Conservation (phyloP, 768 basidiomycete genomes). For the Kwoniella bestiolae region DNA sequence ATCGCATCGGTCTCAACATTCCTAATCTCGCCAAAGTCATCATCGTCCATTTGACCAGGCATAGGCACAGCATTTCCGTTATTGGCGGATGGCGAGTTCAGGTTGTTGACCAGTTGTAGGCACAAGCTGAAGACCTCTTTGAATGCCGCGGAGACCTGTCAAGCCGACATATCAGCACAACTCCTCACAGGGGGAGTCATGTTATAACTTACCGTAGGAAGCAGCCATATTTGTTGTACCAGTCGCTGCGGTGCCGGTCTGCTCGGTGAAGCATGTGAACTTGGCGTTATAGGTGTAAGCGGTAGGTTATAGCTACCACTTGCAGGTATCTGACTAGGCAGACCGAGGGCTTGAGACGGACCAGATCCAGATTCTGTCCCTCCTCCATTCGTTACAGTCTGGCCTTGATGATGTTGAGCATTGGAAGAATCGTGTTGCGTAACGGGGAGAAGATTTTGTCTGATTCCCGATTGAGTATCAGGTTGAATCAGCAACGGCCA, state of each 20-base stretch:
- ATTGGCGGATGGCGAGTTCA: neutral
- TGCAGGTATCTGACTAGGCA: conserved; percentile 12
- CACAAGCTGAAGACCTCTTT: conserved; percentile 19
- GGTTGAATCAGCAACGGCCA: conserved; percentile 65
- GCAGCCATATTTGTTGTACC: conserved; percentile 69
- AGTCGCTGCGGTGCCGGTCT: conserved; percentile 54
- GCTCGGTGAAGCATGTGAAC: neutral
- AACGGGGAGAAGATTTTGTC: conserved; percentile 24
- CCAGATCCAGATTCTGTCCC: neutral
- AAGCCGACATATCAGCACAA: neutral
- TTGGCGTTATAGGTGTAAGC: conserved; percentile 12
- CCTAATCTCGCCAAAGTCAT: conserved; percentile 52
- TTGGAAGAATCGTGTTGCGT: neutral
- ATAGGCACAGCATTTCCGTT: conserved; percentile 9
- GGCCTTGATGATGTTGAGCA: neutral
- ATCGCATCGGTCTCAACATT: conserved; percentile 46
- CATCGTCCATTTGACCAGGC: conserved; percentile 30
- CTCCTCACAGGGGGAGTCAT: neutral
- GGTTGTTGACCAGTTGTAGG: conserved; percentile 7
- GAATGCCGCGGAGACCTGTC: conserved; percentile 21
- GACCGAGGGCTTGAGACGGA: neutral
- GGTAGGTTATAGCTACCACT: conserved; percentile 13
- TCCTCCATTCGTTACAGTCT: neutral
- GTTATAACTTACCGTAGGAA: conserved; percentile 65
- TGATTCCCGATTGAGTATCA: conserved; percentile 65